Conservation (phyloP, 345 rosid species). For the Lepidium didymum region DNA sequence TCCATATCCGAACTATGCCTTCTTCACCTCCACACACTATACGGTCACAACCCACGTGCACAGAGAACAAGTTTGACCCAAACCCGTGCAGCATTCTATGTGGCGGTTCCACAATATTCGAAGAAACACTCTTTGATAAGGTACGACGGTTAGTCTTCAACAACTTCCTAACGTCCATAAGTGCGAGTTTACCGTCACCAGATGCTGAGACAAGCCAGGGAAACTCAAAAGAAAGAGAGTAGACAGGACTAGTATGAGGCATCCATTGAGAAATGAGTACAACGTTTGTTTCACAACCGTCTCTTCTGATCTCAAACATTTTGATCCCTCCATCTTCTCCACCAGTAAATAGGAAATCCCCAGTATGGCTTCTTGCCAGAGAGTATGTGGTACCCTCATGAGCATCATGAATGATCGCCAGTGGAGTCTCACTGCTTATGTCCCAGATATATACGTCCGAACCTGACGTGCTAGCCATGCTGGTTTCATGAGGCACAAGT, state of each 20-base stretch:
- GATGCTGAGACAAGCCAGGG: constrained; percentile 98
- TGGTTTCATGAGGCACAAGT: constrained; percentile 63
- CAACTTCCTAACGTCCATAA: constrained; percentile 76
- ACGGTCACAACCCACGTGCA: constrained; percentile 75
- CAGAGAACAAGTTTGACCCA: constrained; percentile 64
- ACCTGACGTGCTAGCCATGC: constrained; percentile 58
- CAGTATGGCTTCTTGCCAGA: constrained; percentile 71
- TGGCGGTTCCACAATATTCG: constrained; percentile 60
- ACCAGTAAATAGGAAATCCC: constrained; percentile 81
- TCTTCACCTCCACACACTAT: constrained; percentile 90
- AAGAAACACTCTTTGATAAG: constrained; percentile 31
- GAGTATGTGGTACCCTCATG: constrained; percentile 64
- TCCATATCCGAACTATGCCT: constrained; percentile 81
- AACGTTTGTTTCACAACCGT: constrained; percentile 9
- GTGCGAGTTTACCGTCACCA: constrained; percentile 70
- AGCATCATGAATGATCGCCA: constrained; percentile 46
- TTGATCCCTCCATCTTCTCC: constrained; percentile 91
- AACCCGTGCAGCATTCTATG: constrained; percentile 91
- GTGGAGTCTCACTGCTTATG: constrained; percentile 39
- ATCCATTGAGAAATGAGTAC: constrained; percentile 67
- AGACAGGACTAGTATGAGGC: constrained; percentile 76
- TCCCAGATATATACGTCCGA: constrained; percentile 87
- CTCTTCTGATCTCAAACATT: constrained; percentile 63
- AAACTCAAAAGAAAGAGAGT: constrained; percentile 84
- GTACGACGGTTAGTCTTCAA: constrained; percentile 37